Base-by-base conservation (phyloP, 257 asterid species). In the Fraxinus excelsior region DNA sequence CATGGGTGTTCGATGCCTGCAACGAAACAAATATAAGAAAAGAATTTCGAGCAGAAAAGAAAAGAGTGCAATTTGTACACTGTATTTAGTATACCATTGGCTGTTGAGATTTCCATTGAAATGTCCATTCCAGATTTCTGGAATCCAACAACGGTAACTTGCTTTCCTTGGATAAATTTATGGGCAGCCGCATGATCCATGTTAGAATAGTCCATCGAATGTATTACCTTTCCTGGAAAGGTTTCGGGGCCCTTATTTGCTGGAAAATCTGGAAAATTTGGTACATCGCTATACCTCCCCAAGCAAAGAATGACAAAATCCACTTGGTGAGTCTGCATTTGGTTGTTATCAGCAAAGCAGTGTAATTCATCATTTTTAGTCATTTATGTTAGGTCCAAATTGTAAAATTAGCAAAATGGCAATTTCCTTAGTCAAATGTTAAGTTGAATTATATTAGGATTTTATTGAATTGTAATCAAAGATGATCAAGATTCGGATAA, bases 101-200 rank as follows among this genome's bases (percentile, higher is more conserved):
- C 74, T 0, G 73, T 74, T 8, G 90, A 77, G 78, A 85, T 78
- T 64, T 86, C 88, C 86, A 81, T 82, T 29, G 92, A 79, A 7
- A 88, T 83, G 65, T 88, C 92, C 79, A 86, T 77, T 46, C 85
- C 90, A 14, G 92, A 75, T 86, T 86, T 85, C 84, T 85, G 88
- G 67, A 82, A 80, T 34, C 90, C 92, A 49, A 88, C 86, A 5
- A 86, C 82, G 0, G 81, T 83, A 19, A 83, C 81, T 44, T 77
- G 70, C 67, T 83, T 86, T n/a, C 88, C 89, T 76, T 70, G 71
- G 21, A 81, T 53, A 8, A 79, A 70, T 29, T 83, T 75, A 37
- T 75, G 42, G 10, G 88, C 92, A 34, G 16, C 60, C 23, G 40
- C 65, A 21, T 67, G 16, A 49, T 85, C 86, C 92, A 86, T 83